Evolutionary conservation across 2,329 filamentous ascomycete genomes (phyloP).

Genomic region (Fusarium multiceps): DNA sequence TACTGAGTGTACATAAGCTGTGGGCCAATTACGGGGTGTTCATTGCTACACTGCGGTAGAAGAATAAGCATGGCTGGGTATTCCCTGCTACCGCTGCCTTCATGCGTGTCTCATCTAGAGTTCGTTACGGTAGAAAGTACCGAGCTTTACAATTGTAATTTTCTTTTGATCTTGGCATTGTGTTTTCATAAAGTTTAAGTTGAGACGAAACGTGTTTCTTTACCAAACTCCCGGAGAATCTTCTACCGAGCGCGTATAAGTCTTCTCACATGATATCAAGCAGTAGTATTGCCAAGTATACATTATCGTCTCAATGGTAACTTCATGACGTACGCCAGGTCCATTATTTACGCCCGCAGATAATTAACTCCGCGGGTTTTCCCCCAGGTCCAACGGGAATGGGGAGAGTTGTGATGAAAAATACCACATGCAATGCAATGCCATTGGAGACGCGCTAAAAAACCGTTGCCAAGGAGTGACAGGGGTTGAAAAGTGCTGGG

Average conservation of each 20-base stretch:
- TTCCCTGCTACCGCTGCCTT: background rate
- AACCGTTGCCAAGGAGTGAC: conserved; percentile 23
- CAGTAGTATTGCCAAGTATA: background rate
- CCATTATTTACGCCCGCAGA: background rate
- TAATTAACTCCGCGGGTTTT: background rate
- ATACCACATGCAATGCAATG: background rate
- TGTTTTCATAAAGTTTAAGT: too few relatives aligned
- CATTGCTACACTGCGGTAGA: background rate
- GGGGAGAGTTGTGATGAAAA: background rate
- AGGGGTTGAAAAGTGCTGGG: background rate
- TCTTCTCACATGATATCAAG: background rate
- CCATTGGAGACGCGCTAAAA: background rate
- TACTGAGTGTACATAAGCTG: background rate
- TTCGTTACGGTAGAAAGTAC: background rate
- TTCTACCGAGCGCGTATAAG: background rate
- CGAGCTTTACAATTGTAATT: background rate
- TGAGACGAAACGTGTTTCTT: background rate
- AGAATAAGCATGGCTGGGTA: conserved; percentile 2
- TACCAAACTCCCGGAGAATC: background rate
- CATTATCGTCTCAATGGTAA: background rate
- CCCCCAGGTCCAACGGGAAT: background rate
- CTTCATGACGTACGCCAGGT: conserved; percentile 5
- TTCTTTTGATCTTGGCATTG: background rate
- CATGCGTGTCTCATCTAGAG: background rate
- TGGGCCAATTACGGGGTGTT: conserved; percentile 15